phyloP scores from a whole-genome alignment of 1,284 basidiomycete species.

The Anthracocystis walkeri region DNA sequence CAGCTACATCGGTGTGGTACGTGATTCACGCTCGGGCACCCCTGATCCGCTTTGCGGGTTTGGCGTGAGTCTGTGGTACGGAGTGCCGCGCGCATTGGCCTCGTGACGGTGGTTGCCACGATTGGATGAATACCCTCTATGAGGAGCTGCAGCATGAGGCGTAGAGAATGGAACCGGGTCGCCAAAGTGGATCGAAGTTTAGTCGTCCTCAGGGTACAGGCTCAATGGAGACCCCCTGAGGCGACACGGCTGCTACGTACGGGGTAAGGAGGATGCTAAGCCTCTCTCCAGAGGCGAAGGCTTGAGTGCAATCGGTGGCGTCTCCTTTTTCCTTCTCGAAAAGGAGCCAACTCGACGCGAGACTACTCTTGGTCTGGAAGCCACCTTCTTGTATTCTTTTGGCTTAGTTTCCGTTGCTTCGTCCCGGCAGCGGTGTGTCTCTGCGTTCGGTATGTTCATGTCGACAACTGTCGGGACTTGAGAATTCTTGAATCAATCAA shows the following conservation, averaged over 20 bases:
- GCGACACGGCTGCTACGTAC: conserved; percentile 43
- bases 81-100: conserved; percentile 10
- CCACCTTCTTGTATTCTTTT: conserved; percentile 10
- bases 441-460: neutral
- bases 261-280: conserved; percentile 57
- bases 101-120: conserved; percentile 5
- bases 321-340: conserved; percentile 25
- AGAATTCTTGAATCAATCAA: conserved; percentile 23
- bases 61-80: conserved; percentile 17
- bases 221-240: neutral
- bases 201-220: conserved; percentile 5
- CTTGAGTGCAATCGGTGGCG: conserved; percentile 69
- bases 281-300: conserved; percentile 36
- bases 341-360: conserved; percentile 66
- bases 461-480: conserved; percentile 1
- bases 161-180: conserved; percentile 57
- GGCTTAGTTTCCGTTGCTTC: conserved; percentile 3
- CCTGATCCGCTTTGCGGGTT: conserved; percentile 9
- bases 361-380: conserved; percentile 67
- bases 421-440: neutral
- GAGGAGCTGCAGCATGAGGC: conserved; percentile 24
- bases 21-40: conserved; percentile 33
- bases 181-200: conserved; percentile 50
- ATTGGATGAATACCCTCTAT: conserved; percentile 11
- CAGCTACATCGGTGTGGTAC: conserved; percentile 19